These are phyloP conservation scores for Gracilaria domingensis DNA, from an alignment of 23 red algal species.

Conservation along the genomic window DNA sequence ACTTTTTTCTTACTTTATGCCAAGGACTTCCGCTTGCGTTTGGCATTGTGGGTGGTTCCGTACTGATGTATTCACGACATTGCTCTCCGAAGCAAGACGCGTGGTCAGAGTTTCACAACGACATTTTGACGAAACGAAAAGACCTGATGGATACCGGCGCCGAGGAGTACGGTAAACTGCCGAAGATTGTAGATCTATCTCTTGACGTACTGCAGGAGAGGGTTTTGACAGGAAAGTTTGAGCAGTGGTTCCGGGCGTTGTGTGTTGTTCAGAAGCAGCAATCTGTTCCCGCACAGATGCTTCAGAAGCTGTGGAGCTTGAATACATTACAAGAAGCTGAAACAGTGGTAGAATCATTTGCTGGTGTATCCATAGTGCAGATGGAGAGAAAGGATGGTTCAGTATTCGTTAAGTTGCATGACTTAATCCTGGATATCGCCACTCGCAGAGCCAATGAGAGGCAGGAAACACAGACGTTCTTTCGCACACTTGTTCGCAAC, in stretches of 20 bases:
- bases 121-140: not conserved
- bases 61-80: not conserved
- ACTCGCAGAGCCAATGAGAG: not conserved
- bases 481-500: not conserved
- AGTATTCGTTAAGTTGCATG: not conserved
- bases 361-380: not conserved
- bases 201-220: not conserved
- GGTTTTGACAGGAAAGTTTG: not conserved
- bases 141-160: not conserved
- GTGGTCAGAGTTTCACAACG: not conserved
- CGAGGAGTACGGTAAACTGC: not conserved
- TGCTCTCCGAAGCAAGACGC: not conserved
- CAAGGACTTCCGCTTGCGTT: not conserved
- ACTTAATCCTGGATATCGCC: not conserved
- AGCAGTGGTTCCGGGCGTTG: not conserved
- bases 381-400: not conserved
- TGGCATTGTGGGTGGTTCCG: not conserved
- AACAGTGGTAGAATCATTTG: not conserved
- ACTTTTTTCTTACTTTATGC: not conserved
- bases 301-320: constrained; percentile 5
- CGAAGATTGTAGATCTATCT: not conserved
- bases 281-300: not conserved
- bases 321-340: not conserved
- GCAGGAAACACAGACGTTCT: not conserved
- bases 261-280: not conserved